Evolutionary conservation across 768 basidiomycete species (phyloP).

Genomic region (Leccinum uliginosum): DNA sequence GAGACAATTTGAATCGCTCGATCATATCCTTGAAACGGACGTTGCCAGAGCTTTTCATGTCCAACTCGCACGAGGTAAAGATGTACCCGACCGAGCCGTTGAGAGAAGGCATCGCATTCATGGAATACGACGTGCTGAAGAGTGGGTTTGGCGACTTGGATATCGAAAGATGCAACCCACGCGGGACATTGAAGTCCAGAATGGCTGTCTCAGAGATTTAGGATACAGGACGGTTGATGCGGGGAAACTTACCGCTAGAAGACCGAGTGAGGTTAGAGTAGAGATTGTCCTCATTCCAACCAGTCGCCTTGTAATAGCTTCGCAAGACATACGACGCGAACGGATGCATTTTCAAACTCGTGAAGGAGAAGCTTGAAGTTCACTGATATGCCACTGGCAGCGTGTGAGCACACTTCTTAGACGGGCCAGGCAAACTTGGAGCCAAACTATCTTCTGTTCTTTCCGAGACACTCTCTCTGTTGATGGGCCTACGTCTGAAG

Average conservation of each 20-base stretch:
- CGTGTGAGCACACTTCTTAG: not conserved
- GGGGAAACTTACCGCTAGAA: conserved; percentile 61
- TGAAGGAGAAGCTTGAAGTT: not conserved
- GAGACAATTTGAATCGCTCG: conserved; percentile 82
- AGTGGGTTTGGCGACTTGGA: conserved; percentile 86
- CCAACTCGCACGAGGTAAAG: conserved; percentile 82
- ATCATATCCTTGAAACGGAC: conserved; percentile 86
- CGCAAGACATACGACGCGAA: conserved; percentile 86
- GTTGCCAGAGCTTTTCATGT: conserved; percentile 62
- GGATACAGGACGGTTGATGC: not conserved
- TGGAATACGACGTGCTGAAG: conserved; percentile 88
- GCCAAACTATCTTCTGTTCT: too few species aligned
- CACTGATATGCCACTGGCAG: too few species aligned
- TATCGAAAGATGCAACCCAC: conserved; percentile 71
- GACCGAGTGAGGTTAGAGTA: conserved; percentile 88
- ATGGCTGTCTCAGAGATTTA: conserved; percentile 50
- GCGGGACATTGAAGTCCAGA: conserved; percentile 86
- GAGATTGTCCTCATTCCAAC: conserved; percentile 96
- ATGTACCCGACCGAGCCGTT: conserved; percentile 93
- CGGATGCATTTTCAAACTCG: conserved; percentile 60
- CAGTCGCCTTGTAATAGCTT: conserved; percentile 86
- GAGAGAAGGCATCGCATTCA: conserved; percentile 89
- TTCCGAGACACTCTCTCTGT: too few species aligned
- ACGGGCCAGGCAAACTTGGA: too few species aligned
- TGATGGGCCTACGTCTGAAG: too few species aligned